A percentile compares a stretch with the other conserved stretches of the same genome.
Conservation (phyloP, 768 basidiomycete species). For the Podaxis mareebaensis region DNA sequence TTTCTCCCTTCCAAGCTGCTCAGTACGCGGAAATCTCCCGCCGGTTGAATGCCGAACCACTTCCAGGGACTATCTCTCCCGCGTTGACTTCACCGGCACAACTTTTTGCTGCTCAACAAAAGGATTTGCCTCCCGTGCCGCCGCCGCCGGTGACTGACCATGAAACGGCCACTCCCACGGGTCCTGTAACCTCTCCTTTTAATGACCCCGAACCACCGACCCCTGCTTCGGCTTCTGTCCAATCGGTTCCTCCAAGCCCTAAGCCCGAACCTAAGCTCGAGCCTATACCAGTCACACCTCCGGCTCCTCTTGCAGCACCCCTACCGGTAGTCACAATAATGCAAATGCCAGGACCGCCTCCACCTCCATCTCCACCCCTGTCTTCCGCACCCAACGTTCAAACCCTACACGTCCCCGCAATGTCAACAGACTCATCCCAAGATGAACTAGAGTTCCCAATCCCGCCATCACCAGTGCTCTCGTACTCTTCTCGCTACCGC, state of each 20-base stretch:
- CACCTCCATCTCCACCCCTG: constrained; percentile 1
- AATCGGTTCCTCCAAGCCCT: background rate
- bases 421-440: constrained; percentile 18
- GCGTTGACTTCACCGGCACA: constrained; percentile 11
- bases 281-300: background rate
- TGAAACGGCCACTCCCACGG: background rate
- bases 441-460: constrained; percentile 38
- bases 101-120: constrained; percentile 21
- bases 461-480: constrained; percentile 36
- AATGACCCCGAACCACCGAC: background rate
- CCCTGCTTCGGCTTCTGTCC: background rate
- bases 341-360: background rate
- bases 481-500: constrained; percentile 37
- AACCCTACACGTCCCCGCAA: constrained; percentile 7
- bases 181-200: background rate
- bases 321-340: background rate
- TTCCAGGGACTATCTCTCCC: constrained; percentile 34
- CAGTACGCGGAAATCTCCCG: constrained; percentile 75
- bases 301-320: background rate
- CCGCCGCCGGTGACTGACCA: constrained; percentile 17
- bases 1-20: constrained; percentile 72
- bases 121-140: constrained; percentile 28
- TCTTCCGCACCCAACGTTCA: constrained; percentile 16
- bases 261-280: no score
- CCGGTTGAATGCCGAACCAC: constrained; percentile 46